These are phyloP conservation scores for Amoeboaphelidium protococcarum DNA, from an alignment of 371 early-diverging fungal species.

Conservation along the genomic window DNA sequence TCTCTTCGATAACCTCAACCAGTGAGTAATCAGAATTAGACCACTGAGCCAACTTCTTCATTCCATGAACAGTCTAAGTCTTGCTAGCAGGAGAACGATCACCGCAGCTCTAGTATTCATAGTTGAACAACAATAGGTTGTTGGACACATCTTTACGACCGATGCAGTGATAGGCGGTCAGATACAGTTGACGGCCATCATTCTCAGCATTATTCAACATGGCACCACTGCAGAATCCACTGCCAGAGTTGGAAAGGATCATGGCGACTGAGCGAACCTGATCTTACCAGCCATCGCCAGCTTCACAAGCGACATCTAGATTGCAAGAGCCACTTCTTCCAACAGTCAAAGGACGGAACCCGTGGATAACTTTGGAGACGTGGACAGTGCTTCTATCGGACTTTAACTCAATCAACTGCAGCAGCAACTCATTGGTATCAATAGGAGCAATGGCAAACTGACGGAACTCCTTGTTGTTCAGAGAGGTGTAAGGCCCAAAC, in stretches of 20 bases:
- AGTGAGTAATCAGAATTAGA: conserved; percentile 13
- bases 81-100: conserved; percentile 5
- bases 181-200: conserved; percentile 19
- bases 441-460: conserved; percentile 16
- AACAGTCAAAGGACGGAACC: conserved; percentile 11
- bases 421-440: conserved; percentile 11
- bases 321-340: conserved; percentile 18
- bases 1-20: conserved; percentile 19
- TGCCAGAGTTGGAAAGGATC: conserved; percentile 16
- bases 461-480: conserved; percentile 11
- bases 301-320: conserved; percentile 16
- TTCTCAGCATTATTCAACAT: conserved; percentile 18
- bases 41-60: conserved; percentile 10
- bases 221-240: conserved; percentile 21
- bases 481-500: conserved; percentile 1
- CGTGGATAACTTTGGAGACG: conserved; percentile 13
- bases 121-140: conserved; percentile 22
- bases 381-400: conserved; percentile 2
- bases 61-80: conserved; percentile 17
- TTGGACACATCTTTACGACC: conserved; percentile 10
- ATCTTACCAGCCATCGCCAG: conserved; percentile 8
- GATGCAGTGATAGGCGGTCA: conserved; percentile 20
- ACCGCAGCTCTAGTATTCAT: conserved; percentile 9
- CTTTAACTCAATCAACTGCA: conserved; percentile 5
- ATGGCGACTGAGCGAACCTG: conserved; percentile 20